These are phyloP conservation scores for Claviceps purpurea DNA, from an alignment of 2,329 filamentous ascomycete genomes.

Conservation along the genomic window DNA sequence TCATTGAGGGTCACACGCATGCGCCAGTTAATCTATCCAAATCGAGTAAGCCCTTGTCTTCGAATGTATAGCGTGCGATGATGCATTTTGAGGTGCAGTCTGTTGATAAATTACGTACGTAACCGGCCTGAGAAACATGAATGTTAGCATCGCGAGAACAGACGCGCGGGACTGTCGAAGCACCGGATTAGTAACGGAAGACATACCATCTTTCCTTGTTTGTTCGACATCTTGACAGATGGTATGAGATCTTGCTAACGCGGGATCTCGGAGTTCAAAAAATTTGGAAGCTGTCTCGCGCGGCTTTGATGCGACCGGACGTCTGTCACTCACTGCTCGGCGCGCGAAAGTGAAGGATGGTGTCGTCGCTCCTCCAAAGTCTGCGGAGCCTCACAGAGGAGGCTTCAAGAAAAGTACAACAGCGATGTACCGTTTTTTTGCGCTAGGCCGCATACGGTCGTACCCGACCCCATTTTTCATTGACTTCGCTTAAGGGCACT, in stretches of 20 bases:
- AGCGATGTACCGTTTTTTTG: constrained; percentile 13
- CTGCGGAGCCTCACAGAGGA: constrained; percentile 31
- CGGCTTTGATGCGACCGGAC: constrained; percentile 27
- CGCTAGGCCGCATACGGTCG: constrained; percentile 14
- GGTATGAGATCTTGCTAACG: constrained; percentile 16
- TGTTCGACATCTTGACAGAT: constrained; percentile 40
- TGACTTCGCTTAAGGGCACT: constrained; percentile 23
- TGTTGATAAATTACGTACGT: constrained; percentile 39
- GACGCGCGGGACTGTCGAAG: constrained; percentile 11
- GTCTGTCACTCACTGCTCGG: constrained; percentile 26
- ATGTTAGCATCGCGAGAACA: constrained; percentile 49
- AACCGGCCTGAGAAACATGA: constrained; percentile 47
- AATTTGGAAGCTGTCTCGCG: constrained; percentile 23
- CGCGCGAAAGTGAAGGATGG: constrained; percentile 23
- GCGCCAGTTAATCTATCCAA: constrained; percentile 84
- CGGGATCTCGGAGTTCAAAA: constrained; percentile 25
- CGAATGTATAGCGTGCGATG: constrained; percentile 16
- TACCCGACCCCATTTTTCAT: constrained; percentile 10
- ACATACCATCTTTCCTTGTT: constrained; percentile 98
- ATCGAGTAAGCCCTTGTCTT: constrained; percentile 3
- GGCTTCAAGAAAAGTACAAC: constrained; percentile 21
- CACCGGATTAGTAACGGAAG: constrained; percentile 22
- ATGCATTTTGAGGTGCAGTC: neutral
- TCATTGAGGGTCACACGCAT: constrained; percentile 96
- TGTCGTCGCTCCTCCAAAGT: constrained; percentile 22